These are phyloP conservation scores for Candida ovalis DNA, from an alignment of 805 yeast species.

Conservation along the genomic window DNA sequence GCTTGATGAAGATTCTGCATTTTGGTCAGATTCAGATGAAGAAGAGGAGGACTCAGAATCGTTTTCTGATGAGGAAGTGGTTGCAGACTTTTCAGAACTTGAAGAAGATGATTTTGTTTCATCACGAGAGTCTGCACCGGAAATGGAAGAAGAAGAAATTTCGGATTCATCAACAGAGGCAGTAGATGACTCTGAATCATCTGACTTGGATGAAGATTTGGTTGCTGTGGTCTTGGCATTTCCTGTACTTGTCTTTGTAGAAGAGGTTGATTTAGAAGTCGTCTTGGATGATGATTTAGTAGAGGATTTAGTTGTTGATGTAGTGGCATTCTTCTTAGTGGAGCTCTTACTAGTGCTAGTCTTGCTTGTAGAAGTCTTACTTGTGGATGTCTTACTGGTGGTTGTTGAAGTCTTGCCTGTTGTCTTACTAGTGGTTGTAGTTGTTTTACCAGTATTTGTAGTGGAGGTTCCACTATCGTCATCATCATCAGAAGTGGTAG, in stretches of 20 bases:
- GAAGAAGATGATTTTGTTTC: not conserved
- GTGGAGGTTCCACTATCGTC: not conserved
- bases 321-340: too few relatives aligned
- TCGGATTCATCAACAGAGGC: not conserved
- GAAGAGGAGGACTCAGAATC: not conserved
- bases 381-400: not conserved
- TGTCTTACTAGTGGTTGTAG: not conserved
- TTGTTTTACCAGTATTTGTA: not conserved
- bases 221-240: not conserved
- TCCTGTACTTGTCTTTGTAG: not conserved
- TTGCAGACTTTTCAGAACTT: not conserved
- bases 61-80: not conserved
- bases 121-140: not conserved
- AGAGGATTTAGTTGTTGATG: not conserved
- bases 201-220: not conserved
- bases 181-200: not conserved
- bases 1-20: not conserved
- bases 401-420: not conserved
- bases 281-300: not conserved
- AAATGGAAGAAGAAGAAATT: not conserved
- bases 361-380: not conserved
- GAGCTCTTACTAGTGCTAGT: too few relatives aligned
- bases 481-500: not conserved
- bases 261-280: not conserved
- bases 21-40: too few relatives aligned